A percentile compares a stretch with the other conserved stretches of the same genome.
Conservation (phyloP, 352 stramenopile genomes). For the Pythium biforme region DNA sequence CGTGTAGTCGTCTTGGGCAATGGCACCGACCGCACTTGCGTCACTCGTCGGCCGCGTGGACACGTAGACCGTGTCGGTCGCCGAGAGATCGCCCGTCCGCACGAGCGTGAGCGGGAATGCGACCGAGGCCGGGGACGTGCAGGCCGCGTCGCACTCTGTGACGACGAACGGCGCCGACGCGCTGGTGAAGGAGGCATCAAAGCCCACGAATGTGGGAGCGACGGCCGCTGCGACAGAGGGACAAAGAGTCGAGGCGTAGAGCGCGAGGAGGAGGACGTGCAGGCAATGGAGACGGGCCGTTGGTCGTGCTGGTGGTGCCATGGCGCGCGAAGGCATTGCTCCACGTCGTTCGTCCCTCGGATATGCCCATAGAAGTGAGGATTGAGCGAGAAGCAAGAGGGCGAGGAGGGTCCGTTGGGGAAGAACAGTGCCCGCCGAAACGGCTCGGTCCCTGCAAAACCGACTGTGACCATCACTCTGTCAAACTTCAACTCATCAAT, state of each 20-base stretch:
- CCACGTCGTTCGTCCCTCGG: too few relatives aligned
- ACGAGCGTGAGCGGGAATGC: slow-evolving; percentile 36
- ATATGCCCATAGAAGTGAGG: too few relatives aligned
- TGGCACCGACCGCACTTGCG: slow-evolving; percentile 16
- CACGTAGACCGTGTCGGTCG: slow-evolving; percentile 35
- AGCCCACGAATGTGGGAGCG: slow-evolving; percentile 31
- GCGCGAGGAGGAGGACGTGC: neutral
- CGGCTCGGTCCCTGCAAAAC: neutral
- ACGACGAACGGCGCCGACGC: slow-evolving; percentile 27
- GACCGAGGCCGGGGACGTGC: slow-evolving; percentile 34
- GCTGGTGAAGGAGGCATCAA: slow-evolving; percentile 34
- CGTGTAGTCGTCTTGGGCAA: slow-evolving; percentile 34
- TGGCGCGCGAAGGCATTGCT: too few relatives aligned
- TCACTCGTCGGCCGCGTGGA: slow-evolving; percentile 31
- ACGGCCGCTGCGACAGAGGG: neutral
- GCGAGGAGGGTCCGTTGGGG: too few relatives aligned
- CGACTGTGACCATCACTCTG: slow-evolving; percentile 21
- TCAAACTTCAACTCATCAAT: slow-evolving; percentile 20
- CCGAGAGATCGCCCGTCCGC: slow-evolving; percentile 28
- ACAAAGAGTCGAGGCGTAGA: neutral
- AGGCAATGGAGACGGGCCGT: neutral
- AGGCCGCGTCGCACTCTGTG: slow-evolving; percentile 36
- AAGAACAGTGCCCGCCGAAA: neutral
- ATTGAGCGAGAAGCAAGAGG: too few relatives aligned
- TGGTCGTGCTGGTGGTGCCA: too few relatives aligned